A percentile compares a stretch with the other conserved stretches of the same genome.
Evolutionary conservation across 1,139 yeast genomes (phyloP).

Genomic region (Debaryomycetaceae sp.): DNA sequence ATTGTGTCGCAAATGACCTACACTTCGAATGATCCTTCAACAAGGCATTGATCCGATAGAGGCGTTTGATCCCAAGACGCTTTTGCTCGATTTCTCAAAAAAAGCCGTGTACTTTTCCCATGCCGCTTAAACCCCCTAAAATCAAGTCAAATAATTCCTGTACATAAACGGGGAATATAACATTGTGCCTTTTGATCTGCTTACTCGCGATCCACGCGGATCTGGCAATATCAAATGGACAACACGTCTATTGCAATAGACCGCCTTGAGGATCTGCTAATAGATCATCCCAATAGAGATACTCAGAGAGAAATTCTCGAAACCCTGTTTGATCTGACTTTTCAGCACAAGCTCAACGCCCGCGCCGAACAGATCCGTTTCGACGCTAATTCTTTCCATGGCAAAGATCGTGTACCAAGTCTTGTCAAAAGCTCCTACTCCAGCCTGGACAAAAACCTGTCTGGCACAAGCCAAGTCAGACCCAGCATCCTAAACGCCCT

Average conservation of each 20-base stretch:
- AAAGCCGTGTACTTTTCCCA: too few relatives aligned
- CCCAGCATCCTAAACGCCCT: slow-evolving; percentile 1
- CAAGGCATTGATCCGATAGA: too few relatives aligned
- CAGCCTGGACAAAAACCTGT: neutral
- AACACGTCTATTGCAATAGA: slow-evolving; percentile 33
- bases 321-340: slow-evolving; percentile 29
- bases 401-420: neutral
- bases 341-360: slow-evolving; percentile 34
- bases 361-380: slow-evolving; percentile 29
- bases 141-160: too few relatives aligned
- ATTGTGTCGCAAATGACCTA: too few relatives aligned
- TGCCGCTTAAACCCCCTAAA: too few relatives aligned
- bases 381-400: neutral
- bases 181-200: too few relatives aligned
- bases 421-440: neutral
- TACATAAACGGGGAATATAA: too few relatives aligned
- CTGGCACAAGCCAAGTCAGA: neutral
- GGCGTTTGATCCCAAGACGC: too few relatives aligned
- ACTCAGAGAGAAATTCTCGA: slow-evolving; percentile 23
- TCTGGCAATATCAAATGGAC: slow-evolving; percentile 16
- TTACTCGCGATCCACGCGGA: too few relatives aligned
- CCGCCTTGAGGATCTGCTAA: slow-evolving; percentile 34
- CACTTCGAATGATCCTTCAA: too few relatives aligned
- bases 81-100: too few relatives aligned
- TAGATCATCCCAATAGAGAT: slow-evolving; percentile 35